Evolutionary conservation across 2,329 filamentous ascomycete species (phyloP).

Genomic region (Cordyceps cateniannulata): DNA sequence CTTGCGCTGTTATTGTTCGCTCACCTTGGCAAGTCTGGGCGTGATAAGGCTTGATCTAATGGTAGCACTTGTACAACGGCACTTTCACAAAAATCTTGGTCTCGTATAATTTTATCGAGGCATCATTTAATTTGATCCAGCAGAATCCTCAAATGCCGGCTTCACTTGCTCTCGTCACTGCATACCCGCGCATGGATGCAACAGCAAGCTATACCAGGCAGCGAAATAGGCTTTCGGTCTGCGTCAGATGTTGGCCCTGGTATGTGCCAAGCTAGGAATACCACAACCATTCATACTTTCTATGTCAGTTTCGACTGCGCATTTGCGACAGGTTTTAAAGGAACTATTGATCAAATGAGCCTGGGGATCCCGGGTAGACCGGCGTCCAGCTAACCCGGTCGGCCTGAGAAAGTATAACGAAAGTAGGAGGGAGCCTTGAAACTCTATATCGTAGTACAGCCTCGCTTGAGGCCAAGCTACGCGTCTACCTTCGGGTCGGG

Average conservation of each 20-base stretch:
- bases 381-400: neutral
- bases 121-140: no score
- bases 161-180: neutral
- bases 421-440: neutral
- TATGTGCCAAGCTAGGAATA: neutral
- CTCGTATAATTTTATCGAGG: no score
- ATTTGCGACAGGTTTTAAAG: neutral
- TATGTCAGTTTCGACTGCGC: no score
- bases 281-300: neutral
- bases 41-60: neutral
- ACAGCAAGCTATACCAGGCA: neutral
- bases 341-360: neutral
- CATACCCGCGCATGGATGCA: neutral
- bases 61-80: neutral
- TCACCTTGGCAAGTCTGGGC: neutral
- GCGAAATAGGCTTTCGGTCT: neutral
- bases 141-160: no score
- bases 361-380: neutral
- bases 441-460: constrained; percentile 3
- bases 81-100: neutral
- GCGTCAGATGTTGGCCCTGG: neutral
- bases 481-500: neutral
- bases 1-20: neutral
- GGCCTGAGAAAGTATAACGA: neutral
- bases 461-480: neutral